Conservation (phyloP, 306 rosid genomes). For the Astragalus membranaceus region DNA sequence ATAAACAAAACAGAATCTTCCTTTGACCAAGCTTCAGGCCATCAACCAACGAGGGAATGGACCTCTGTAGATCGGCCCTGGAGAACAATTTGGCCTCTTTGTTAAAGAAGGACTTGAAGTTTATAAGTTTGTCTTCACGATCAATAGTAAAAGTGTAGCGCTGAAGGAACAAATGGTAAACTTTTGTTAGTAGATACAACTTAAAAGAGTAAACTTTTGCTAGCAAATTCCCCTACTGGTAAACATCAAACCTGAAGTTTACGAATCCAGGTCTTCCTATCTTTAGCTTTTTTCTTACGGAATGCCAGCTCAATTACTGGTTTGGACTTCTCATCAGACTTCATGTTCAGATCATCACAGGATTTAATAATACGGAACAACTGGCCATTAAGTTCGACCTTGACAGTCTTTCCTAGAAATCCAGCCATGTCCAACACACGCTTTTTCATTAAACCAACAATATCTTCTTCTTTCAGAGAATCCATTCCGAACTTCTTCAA, state of each 20-base stretch:
- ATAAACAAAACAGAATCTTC: constrained; percentile 79
- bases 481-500: constrained; percentile 71
- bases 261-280: constrained; percentile 90
- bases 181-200: neutral
- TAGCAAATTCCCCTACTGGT: neutral
- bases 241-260: constrained; percentile 62
- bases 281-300: constrained; percentile 89
- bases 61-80: constrained; percentile 85
- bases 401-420: constrained; percentile 83
- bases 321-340: constrained; percentile 46
- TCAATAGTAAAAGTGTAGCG: constrained; percentile 70
- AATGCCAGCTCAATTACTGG: constrained; percentile 79
- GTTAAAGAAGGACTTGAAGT: constrained; percentile 84
- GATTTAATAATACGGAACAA: constrained; percentile 55
- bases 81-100: constrained; percentile 87
- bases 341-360: constrained; percentile 73
- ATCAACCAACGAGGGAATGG: constrained; percentile 94
- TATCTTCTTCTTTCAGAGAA: constrained; percentile 85
- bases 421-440: constrained; percentile 91
- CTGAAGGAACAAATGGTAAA: constrained; percentile 36
- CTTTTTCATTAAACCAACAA: constrained; percentile 91
- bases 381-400: constrained; percentile 75
- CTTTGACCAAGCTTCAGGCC: constrained; percentile 96
- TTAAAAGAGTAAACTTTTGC: neutral
- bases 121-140: constrained; percentile 49